Evolutionary conservation across 306 rosid species (phyloP), one percentile per base, ranked within the genome.

Genomic region (Dalbergia oliveri): DNA sequence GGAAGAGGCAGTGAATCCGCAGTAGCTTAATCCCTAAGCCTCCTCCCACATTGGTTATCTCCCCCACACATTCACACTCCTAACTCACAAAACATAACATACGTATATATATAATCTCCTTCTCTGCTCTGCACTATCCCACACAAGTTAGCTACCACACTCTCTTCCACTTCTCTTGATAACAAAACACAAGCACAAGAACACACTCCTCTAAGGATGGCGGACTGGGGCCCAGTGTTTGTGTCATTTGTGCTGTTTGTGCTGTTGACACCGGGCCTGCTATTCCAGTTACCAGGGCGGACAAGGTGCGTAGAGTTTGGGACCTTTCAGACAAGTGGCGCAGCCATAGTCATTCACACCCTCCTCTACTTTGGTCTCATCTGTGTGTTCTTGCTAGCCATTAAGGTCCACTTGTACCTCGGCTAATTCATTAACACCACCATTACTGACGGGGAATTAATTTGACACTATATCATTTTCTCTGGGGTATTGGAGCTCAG

Each of bases 171-270:
- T 21, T 21, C 23, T 21, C 23, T 21, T 21, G 23, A 1, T 21
- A 21, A 21, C 23, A 21, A 21, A 21, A 21, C 23, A 1, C 23
- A 21, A 0, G 23, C 23, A 0, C 23, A 21, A 21, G 23, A 21
- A 21, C 23, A 21, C 23, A 21, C 23, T 21, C 23, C 23, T 21
- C 23, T 1, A 14, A 50, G 56, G 11, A 89, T 89, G 98, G 80
- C 90, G 10, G 95, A 94, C 72, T 94, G 98, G 98, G 97, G 98
- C 9, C 98, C 98, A 11, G 88, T 94, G 69, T 88, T 92, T 54
- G 90, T 89, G 53, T 83, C 92, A 62, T 94, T 94, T 66, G 85
- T 94, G 64, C 79, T 94, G 88, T 58, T n/a, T n/a, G n/a, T n/a
- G n/a, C n/a, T n/a, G n/a, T n/a, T n/a, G n/a, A n/a, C n/a, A n/a